Base-by-base conservation (phyloP, 768 basidiomycete genomes). In the Dictyophora rubrovolvata region DNA sequence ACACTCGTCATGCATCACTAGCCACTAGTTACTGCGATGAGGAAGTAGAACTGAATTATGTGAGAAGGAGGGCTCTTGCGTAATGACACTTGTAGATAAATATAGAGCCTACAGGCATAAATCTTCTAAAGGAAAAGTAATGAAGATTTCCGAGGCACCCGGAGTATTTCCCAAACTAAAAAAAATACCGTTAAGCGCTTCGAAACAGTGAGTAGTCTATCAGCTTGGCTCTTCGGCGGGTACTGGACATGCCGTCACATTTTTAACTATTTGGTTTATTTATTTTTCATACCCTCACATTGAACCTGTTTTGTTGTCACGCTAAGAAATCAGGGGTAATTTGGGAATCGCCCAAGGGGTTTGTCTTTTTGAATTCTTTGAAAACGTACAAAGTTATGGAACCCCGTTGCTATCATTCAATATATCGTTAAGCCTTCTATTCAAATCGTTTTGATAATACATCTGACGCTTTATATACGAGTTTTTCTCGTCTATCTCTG, bases 321-420 rank as follows among this genome's bases (percentile, higher is more conserved):
- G 16, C 20, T 51, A 51, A 51, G 11, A 20, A 11, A 22, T 51
- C 50, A 51, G 50, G 50, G 50, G 50, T 34, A 51, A 16, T 42
- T 42, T 42, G 12, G 42, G 12, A 42, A 51, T 34, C 16, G 50
- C 50, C 17, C 50, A 20, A 51, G 50, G 50, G 50, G 21, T n/a
- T 10, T 8, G 12, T 51, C 18, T 12, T 18, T 18, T 51, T 14
- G 50, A 51, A 51, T 20, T 12, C 20, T 51, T 51, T 22, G 42
- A 34, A n/a, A 51, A 11, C 50, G 28, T 51, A 22, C 14, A 18
- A 5, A 51, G 50, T 51, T 18, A 51, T 51, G 50, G 50, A 51
- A 34, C 50, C 47, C 50, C 50, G 50, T 51, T 51, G 50, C 50
- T 51, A 51, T 51, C 50, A 51, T n/a, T 48, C 47, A 48, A n/a